A percentile compares a stretch with the other conserved stretches of the same genome.
Evolutionary conservation across 805 yeast genomes (phyloP).

Genomic region (Ogataea philodendri): DNA sequence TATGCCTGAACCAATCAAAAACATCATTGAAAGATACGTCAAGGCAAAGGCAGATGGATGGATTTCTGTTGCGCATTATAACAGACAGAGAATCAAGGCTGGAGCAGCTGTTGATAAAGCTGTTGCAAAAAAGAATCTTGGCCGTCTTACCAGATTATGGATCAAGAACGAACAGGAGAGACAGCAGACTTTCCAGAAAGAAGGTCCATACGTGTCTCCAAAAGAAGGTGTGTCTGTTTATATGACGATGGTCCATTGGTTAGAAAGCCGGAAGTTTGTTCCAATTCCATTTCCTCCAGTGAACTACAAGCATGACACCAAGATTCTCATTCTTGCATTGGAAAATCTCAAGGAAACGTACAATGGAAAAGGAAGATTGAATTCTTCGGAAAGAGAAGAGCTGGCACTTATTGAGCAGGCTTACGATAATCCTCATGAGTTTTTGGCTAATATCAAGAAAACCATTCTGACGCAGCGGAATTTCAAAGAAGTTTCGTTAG

Average conservation of each 20-base stretch:
- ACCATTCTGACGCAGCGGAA: conserved; percentile 83
- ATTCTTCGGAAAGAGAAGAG: conserved; percentile 88
- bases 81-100: conserved; percentile 79
- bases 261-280: conserved; percentile 75
- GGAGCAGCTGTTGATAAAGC: conserved; percentile 96
- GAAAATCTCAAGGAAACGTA: conserved; percentile 84
- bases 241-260: conserved; percentile 87
- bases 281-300: conserved; percentile 94
- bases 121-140: conserved; percentile 88
- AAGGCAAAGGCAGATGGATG: conserved; percentile 97
- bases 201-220: conserved; percentile 85
- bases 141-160: conserved; percentile 90
- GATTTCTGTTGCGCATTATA: conserved; percentile 90
- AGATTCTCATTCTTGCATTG: conserved; percentile 80
- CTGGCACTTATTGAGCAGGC: conserved; percentile 93
- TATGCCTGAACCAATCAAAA: conserved; percentile 84
- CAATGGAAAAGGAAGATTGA: conserved; percentile 71
- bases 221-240: conserved; percentile 86
- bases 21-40: conserved; percentile 82
- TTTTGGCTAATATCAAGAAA: conserved; percentile 78
- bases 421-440: conserved; percentile 94
- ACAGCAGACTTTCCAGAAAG: conserved; percentile 72
- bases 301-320: conserved; percentile 90
- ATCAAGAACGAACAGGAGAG: conserved; percentile 87
- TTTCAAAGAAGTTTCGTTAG: conserved; percentile 82